Evolutionary conservation across 192 early-diverging fungal genomes (phyloP).

Genomic region (Umbelopsis sp.): DNA sequence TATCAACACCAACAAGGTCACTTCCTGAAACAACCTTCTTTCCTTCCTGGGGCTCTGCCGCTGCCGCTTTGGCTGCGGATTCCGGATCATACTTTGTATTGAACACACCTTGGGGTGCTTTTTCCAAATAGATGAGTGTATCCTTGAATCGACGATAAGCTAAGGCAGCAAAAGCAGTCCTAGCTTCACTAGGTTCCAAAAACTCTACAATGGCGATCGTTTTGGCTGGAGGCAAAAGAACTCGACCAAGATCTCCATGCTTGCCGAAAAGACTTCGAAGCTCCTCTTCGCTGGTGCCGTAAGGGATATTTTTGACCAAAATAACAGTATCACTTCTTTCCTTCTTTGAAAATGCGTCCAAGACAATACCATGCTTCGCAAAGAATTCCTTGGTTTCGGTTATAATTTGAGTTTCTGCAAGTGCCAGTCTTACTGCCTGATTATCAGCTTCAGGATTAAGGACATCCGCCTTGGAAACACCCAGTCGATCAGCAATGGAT

Average conservation of each 20-base stretch:
- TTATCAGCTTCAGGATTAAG: conserved; percentile 85
- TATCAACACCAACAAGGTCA: conserved; percentile 35
- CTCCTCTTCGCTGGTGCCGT: conserved; percentile 79
- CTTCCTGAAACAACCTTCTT: conserved; percentile 42
- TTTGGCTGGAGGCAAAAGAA: conserved; percentile 86
- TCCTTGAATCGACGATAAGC: conserved; percentile 94
- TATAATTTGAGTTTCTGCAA: conserved; percentile 97
- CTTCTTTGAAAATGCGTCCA: conserved; percentile 78
- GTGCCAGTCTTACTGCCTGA: conserved; percentile 89
- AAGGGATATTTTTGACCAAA: conserved; percentile 95
- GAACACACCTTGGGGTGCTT: conserved; percentile 87
- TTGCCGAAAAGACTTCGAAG: conserved; percentile 80
- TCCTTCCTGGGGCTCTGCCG: conserved; percentile 36
- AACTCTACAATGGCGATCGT: conserved; percentile 97
- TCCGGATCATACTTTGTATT: conserved; percentile 54
- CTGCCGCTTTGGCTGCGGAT: conserved; percentile 33
- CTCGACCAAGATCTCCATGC: conserved; percentile 89
- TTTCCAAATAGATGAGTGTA: conserved; percentile 91
- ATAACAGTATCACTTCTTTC: conserved; percentile 89
- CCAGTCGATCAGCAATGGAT: conserved; percentile 92
- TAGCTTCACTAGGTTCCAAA: conserved; percentile 86
- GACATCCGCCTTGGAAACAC: conserved; percentile 89
- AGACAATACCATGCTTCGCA: conserved; percentile 79
- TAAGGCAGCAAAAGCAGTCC: conserved; percentile 82
- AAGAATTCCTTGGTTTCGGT: conserved; percentile 93